Evolutionary conservation across 1,139 yeast genomes (phyloP), one percentile per base, ranked within the genome.

Genomic region (Eremothecium sinecaudum): DNA sequence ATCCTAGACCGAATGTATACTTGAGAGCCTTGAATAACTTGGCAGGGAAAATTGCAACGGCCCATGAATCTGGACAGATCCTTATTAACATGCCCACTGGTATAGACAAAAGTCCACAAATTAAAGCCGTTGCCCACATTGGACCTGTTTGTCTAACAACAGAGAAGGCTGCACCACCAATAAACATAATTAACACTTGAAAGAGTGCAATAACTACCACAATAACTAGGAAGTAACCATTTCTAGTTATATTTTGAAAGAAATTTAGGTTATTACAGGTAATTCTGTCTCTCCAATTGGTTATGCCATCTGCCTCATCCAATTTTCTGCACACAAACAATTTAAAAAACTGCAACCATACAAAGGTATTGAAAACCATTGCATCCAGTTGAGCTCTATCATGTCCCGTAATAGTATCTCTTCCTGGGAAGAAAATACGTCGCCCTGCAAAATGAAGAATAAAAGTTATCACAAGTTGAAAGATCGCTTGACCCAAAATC

Each of bases 301-400:
- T 62, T 21, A 79, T 63, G 24, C 79, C 84, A 48, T 78, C 84
- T 35, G 79, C 84, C 64, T 90, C 96, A 58, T 90, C 97, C 38
- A 90, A 66, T 46, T 93, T 82, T 53, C 99, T 74, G 5, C 94
- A 79, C 27, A 86, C 94, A 51, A 90, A 75, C 62, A 90, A 70
- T 51, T 90, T 86, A 74, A 92, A 90, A 56, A 87, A 80, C 63
- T 90, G 99, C 61, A 90, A 67, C 98, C 98, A 90, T 34, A 90
- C 98, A 69, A 90, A 90, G 0, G 97, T 71, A 59, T 92, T 90
- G 66, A 90, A 90, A 2, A 93, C 87, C 73, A 87, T 67, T 3
- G 97, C 86, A 46, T 75, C 72, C 28, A 87, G 59, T 59, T 79
- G 78, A 42, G 70, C 69, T 37, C 64, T 59, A 43, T 76, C 70